phyloP scores from a whole-genome alignment of 1,139 yeast species.

The Arxiozyma bovina region DNA sequence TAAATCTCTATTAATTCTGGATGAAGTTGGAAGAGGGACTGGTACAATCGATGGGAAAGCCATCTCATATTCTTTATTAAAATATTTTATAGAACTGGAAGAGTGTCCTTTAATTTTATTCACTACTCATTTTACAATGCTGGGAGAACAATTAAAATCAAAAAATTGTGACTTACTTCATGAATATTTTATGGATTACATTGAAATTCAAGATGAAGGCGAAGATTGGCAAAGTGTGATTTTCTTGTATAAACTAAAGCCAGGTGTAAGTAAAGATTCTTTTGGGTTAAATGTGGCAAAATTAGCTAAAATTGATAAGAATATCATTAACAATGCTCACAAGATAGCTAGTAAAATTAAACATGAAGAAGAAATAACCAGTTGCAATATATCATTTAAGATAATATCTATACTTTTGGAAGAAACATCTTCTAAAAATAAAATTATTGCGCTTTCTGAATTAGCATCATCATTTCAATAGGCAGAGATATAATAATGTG shows the following conservation, averaged over 20 bases:
- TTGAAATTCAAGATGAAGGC: slow-evolving; percentile 35
- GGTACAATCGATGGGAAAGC: slow-evolving; percentile 86
- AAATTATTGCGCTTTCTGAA: background rate
- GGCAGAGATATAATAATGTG: too few relatives aligned
- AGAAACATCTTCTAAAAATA: background rate
- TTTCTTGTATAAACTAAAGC: slow-evolving; percentile 52
- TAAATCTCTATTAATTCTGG: slow-evolving; percentile 38
- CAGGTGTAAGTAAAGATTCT: slow-evolving; percentile 55
- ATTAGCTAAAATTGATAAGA: slow-evolving; percentile 51
- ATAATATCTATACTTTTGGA: background rate
- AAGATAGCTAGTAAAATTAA: slow-evolving; percentile 39
- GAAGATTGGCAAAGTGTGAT: slow-evolving; percentile 38
- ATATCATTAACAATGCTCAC: slow-evolving; percentile 44
- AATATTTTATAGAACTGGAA: slow-evolving; percentile 44
- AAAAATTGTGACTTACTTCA: slow-evolving; percentile 33
- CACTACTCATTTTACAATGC: slow-evolving; percentile 81
- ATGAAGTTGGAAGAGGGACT: slow-evolving; percentile 56
- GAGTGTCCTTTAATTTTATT: slow-evolving; percentile 55
- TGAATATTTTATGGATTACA: slow-evolving; percentile 71
- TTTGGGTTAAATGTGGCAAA: slow-evolving; percentile 77
- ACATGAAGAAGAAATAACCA: slow-evolving; percentile 18
- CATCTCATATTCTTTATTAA: slow-evolving; percentile 69
- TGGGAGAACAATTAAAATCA: slow-evolving; percentile 39
- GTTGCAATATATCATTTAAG: background rate
- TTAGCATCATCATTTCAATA: background rate